phyloP scores from a whole-genome alignment of 495 filamentous ascomycete species.

The Xylaria grammica region DNA sequence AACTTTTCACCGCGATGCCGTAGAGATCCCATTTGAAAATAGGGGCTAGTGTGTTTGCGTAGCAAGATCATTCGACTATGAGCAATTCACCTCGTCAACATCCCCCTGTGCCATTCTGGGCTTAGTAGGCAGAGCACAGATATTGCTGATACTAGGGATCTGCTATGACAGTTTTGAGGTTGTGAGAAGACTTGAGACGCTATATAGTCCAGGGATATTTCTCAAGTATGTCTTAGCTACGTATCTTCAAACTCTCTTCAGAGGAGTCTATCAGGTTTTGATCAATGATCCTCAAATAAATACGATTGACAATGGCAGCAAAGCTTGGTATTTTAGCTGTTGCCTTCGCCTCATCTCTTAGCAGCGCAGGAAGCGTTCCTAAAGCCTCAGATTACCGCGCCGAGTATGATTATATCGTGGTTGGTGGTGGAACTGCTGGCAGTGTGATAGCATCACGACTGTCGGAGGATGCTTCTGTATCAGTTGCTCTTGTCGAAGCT shows the following conservation, averaged over 20 bases:
- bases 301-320: not conserved
- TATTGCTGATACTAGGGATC: not conserved
- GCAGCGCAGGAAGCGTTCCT: not conserved
- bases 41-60: not conserved
- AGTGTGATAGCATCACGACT: not conserved
- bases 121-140: not conserved
- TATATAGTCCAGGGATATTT: not conserved
- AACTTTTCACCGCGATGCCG: not conserved
- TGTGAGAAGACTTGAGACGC: not conserved
- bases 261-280: too few species aligned
- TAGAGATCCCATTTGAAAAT: not conserved
- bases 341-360: not conserved
- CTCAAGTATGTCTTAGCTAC: not conserved
- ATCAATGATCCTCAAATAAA: too few species aligned
- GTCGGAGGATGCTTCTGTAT: not conserved
- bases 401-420: conserved; percentile 5
- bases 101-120: not conserved
- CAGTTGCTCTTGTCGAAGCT: conserved; percentile 7
- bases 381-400: not conserved
- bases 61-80: not conserved
- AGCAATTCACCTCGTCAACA: not conserved
- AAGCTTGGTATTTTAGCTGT: conserved; percentile 4
- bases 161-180: not conserved
- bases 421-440: not conserved
- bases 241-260: too few species aligned